Base-by-base conservation (phyloP, 306 rosid genomes). In the Prunus kanzakura region DNA sequence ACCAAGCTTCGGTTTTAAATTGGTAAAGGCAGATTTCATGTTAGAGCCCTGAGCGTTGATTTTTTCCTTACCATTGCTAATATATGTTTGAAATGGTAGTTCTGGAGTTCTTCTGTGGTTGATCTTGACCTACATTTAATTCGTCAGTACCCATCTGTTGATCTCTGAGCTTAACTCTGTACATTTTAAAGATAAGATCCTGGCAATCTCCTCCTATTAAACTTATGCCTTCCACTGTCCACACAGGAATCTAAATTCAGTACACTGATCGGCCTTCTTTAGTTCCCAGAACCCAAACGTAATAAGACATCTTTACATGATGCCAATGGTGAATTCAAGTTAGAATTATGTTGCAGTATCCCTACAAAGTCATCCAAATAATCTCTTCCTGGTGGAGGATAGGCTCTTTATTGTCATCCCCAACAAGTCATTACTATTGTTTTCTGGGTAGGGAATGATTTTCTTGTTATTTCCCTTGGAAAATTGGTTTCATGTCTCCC, bases 101-200 rank as follows among this genome's bases (percentile, higher is more conserved):
- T 71, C 57, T 27, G 55, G 35, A 54, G 50, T 54, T 60, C 72
- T 25, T 38, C 25, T 41, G 11, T 55, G 50, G n/a, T 25, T 61
- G 58, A 60, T 71, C n/a, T 50, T 22, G 52, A 55, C 55, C 11
- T 11, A 20, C 27, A 32, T 62, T 61, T 50, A 20, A 47, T 4
- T 49, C 22, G 3, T 49, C 3, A 50, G 15, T 13, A 64, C 64
- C 56, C 61, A 18, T 70, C 18, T 18, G 49, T 65, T 75, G 29
- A 67, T 18, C 29, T 45, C 72, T 23, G 16, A 38, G 55, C 58
- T 78, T 78, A 55, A 70, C 51, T 58, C 66, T 58, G 27, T 58
- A 55, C 12, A 58, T 46, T 1, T 43, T 19, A 61, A 25, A 19
- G 52, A 30, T 13, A n/a, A 56, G 29, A 61, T 4, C 61, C 63